Evolutionary conservation across 169 alveolate genomes (phyloP).

Genomic region (Eimeria falciformis): DNA sequence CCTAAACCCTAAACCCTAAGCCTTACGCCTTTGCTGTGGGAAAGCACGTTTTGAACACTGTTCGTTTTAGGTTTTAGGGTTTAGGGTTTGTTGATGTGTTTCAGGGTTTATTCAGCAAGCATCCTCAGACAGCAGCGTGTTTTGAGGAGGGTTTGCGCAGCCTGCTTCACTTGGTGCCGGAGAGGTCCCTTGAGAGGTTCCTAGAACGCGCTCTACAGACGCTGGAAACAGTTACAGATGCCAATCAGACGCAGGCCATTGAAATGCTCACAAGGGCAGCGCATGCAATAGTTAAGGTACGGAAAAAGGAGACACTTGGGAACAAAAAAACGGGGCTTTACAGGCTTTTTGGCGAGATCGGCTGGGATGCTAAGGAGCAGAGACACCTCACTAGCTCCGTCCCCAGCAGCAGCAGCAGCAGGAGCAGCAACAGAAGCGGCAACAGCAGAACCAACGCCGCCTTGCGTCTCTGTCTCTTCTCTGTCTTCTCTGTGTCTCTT

Average conservation of each 20-base stretch:
- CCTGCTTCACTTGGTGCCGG: constrained; percentile 41
- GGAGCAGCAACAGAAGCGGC: no score
- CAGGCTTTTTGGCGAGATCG: no score
- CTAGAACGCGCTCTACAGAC: constrained; percentile 13
- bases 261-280: constrained; percentile 48
- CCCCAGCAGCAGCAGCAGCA: no score
- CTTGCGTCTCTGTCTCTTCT: no score
- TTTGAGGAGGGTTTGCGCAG: constrained; percentile 43
- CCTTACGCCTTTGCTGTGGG: not conserved
- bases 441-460: no score
- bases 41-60: not conserved
- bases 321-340: no score
- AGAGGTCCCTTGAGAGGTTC: not conserved
- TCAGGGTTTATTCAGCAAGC: constrained; percentile 65
- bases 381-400: no score
- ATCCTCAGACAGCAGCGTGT: not conserved
- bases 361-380: no score
- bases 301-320: no score
- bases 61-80: not conserved
- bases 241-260: constrained; percentile 15
- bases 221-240: constrained; percentile 22
- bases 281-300: constrained; percentile 17
- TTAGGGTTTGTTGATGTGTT: not conserved
- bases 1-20: not conserved
- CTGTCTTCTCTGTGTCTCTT: no score